Base-by-base conservation (phyloP, 2,329 filamentous ascomycete species). In the Aschersonia sp. region DNA sequence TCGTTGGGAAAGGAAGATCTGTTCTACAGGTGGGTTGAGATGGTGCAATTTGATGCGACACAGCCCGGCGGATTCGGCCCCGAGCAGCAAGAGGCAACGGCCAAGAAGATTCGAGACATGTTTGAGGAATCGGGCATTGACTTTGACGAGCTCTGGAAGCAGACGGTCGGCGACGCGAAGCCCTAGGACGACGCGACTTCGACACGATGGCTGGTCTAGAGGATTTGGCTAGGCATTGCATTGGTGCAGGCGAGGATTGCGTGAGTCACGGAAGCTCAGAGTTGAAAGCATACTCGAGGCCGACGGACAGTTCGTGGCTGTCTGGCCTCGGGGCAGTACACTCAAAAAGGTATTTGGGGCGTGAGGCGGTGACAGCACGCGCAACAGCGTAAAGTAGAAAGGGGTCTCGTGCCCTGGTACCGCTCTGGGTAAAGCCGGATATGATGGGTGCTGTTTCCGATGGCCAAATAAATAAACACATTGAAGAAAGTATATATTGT, bases 1-100 rank as follows among this genome's bases (percentile, higher is more conserved):
- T 74, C 74, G 3, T 72, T 92, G 64, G 88, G 84, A 43, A 94
- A 95, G 65, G 89, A 95, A 63, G 80, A 84, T 53, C 64, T 96
- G 47, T 96, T 96, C 68, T 95, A 85, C 68, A 79, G 84, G 48
- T 95, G 89, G 88, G 85, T 95, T 45, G 89, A 96, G 68, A 76
- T 94, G 59, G 81, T 96, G 45, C 89, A 96, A 66, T 94, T 80
- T 58, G 89, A 95, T 66, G 83, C 85, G 42, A 83, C 80, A 38
- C 76, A 77, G 54, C 85, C 88, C 0, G 86, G 83, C 20, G 86
- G 85, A 0, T 94, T 94, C 59, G 85, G 82, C 1, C 68, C 73
- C 0, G 84, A 89, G 59, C 75, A 80, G 58, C 88, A 94, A 65
- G 71, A 77, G 48, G 75, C 72, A 43, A 82, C 85, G 1, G 86